A percentile compares a stretch with the other conserved stretches of the same genome.
phyloP scores from a whole-genome alignment of 164 flowering plant species.

The Liriodendron chinense region DNA sequence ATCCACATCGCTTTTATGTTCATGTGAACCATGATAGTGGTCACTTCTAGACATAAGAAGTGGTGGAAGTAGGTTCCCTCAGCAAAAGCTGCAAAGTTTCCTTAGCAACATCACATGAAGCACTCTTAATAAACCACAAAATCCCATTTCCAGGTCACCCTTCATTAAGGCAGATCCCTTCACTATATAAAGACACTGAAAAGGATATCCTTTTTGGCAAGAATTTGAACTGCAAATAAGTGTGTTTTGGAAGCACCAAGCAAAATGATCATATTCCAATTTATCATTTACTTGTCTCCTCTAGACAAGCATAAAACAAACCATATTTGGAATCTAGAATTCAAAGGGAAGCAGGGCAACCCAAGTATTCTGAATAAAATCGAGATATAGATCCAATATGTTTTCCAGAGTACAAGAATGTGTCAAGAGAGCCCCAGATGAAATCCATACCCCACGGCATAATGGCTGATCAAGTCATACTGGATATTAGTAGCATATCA shows the following conservation, averaged over 20 bases:
- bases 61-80: neutral
- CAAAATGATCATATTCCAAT: neutral
- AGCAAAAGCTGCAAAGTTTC: too few relatives aligned
- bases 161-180: neutral
- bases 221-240: too few relatives aligned
- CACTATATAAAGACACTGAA: neutral
- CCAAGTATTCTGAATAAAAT: neutral
- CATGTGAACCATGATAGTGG: neutral
- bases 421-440: neutral
- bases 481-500: neutral
- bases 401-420: conserved; percentile 1
- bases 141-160: neutral
- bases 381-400: neutral
- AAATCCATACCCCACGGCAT: conserved; percentile 2
- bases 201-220: neutral
- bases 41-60: neutral
- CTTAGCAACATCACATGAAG: neutral
- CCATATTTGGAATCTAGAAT: too few relatives aligned
- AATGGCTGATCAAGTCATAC: conserved; percentile 1
- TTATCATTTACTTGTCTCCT: conserved; percentile 2
- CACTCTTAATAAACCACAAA: neutral
- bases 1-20: neutral
- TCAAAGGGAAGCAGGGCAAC: neutral
- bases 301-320: conserved; percentile 9
- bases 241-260: too few relatives aligned